These are phyloP conservation scores for Elsinoe ampelina DNA, from an alignment of 2,329 filamentous ascomycete genomes.

Conservation along the genomic window DNA sequence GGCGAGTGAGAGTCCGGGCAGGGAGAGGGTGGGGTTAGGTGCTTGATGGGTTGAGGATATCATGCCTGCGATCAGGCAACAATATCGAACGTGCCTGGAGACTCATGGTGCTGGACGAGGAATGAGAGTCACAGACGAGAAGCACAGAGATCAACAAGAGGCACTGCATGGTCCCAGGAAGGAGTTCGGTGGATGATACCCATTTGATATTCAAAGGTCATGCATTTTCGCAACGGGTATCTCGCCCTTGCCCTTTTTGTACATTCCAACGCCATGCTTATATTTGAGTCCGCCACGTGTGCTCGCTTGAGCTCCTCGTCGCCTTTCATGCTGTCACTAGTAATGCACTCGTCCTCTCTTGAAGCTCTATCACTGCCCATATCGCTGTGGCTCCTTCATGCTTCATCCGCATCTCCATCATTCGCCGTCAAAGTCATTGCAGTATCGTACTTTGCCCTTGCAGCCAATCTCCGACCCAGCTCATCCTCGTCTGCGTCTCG, in stretches of 20 bases:
- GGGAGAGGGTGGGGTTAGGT: not conserved
- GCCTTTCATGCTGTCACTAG: too few relatives aligned
- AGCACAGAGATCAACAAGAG: too few relatives aligned
- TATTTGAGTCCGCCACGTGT: not conserved
- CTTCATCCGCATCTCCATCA: not conserved
- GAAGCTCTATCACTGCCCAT: not conserved
- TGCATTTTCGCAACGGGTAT: conserved; percentile 9
- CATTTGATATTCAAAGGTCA: not conserved
- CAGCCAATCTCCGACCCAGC: conserved; percentile 35
- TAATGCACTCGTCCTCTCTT: too few relatives aligned
- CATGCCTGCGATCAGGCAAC: too few relatives aligned
- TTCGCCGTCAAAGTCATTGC: not conserved
- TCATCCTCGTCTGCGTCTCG: conserved; percentile 43
- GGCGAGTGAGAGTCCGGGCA: not conserved
- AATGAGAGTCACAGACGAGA: too few relatives aligned
- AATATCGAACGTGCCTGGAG: too few relatives aligned
- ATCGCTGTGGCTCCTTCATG: not conserved
- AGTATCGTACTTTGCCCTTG: conserved; percentile 14
- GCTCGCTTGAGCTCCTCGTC: too few relatives aligned
- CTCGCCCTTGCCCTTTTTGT: not conserved
- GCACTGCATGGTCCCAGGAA: too few relatives aligned
- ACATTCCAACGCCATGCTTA: not conserved
- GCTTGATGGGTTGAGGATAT: not conserved
- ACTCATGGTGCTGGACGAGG: too few relatives aligned
- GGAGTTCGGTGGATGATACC: not conserved